Base-by-base conservation (phyloP, 2,329 filamentous ascomycete species). In the Didymosphaeria variabile region DNA sequence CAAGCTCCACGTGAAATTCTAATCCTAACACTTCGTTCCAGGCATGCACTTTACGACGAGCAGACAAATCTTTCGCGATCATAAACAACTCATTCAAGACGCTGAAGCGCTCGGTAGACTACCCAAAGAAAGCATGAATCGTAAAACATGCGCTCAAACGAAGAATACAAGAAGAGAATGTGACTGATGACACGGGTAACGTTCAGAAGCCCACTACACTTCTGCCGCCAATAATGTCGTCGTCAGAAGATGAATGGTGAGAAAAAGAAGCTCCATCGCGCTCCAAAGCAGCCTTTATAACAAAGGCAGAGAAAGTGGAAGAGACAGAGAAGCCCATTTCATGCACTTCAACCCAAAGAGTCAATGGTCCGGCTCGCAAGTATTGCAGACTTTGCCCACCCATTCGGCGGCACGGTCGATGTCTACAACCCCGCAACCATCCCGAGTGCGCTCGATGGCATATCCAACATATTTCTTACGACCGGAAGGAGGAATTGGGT, bases 401-500 rank as follows among this genome's bases (percentile, higher is more conserved):
- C 61, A 57, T 58, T 73, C 72, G 6, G 55, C 49, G 2, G 65
- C 65, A 17, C 47, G 47, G 2, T 59, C 59, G 21, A 72, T 61
- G 10, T 70, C 46, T 2, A 70, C 46, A 5, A 40, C 44, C 15
- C 66, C 70, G 49, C 71, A 74, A 9, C 63, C 62, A 26, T 62
- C 32, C 8, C 49, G 42, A 3, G 29, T 36, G 51, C 5, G 12
- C 45, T 61, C 56, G 3, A 66, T 19, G 3, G 47, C 42, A 51
- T 66, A 63, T 1, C 64, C 56, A 12, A 60, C 36, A 26, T 62
- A 63, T 5, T 57, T 40, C 26, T 32, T 44, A 26, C 51, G 59
- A 32, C 71, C 74, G 19, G 66, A 64, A 0, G 75, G 75, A 1
- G 72, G 61, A 1, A 72, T 47, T 1, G 75, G 73, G 23, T 63